Evolutionary conservation across 2,329 filamentous ascomycete genomes (phyloP).

Genomic region (Spiromastix sp.): DNA sequence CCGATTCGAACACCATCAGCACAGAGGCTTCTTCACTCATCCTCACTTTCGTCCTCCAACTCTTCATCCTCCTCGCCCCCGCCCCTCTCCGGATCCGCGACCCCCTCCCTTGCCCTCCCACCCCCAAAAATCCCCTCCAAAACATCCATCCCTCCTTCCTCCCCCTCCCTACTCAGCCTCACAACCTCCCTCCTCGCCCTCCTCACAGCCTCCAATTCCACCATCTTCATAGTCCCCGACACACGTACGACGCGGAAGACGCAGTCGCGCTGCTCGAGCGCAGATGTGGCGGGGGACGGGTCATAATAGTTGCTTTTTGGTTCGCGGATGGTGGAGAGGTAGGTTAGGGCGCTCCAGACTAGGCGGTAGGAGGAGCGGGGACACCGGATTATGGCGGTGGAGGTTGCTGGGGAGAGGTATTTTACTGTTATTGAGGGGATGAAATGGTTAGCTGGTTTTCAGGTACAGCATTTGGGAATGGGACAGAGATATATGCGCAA

Average conservation of each 20-base stretch:
- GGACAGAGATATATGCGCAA: neutral
- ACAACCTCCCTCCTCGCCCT: slow-evolving; percentile 63
- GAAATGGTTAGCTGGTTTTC: too few species aligned
- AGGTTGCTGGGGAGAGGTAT: slow-evolving; percentile 86
- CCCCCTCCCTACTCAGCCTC: slow-evolving; percentile 47
- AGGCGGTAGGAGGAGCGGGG: slow-evolving; percentile 73
- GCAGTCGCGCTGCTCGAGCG: slow-evolving; percentile 41
- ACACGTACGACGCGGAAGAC: slow-evolving; percentile 78
- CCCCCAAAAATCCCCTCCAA: slow-evolving; percentile 19
- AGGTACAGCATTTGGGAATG: too few species aligned
- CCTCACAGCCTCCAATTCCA: slow-evolving; percentile 78
- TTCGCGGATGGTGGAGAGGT: slow-evolving; percentile 60
- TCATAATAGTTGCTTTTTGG: slow-evolving; percentile 31
- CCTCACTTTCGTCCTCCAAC: slow-evolving; percentile 37
- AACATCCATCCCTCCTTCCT: slow-evolving; percentile 33
- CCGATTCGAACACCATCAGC: too few species aligned
- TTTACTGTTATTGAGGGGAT: too few species aligned
- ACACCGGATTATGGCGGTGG: slow-evolving; percentile 82
- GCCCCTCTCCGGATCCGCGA: slow-evolving; percentile 28
- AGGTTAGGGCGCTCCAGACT: slow-evolving; percentile 81
- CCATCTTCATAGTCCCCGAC: slow-evolving; percentile 86
- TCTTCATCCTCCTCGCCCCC: slow-evolving; percentile 39
- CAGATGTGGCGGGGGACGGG: slow-evolving; percentile 4
- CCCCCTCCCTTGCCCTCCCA: slow-evolving; percentile 10
- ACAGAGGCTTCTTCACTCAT: too few species aligned